A percentile compares a stretch with the other conserved stretches of the same genome.
Conservation (phyloP, 2,329 filamentous ascomycete genomes). For the Botryotinia narcissicola region DNA sequence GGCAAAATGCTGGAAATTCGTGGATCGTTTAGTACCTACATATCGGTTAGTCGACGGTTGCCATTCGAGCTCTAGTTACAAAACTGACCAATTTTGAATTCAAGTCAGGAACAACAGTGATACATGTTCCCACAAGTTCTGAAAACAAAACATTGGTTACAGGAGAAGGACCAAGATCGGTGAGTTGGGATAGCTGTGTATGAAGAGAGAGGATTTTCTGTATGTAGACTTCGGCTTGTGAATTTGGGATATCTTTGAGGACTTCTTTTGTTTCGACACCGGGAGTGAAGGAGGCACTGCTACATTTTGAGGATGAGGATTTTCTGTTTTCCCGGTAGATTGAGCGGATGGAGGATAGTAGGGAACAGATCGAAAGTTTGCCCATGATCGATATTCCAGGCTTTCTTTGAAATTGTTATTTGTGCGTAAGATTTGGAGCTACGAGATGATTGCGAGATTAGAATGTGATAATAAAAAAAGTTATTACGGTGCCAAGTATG, state of each 20-base stretch:
- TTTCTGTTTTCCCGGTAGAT: background rate
- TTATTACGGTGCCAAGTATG: background rate
- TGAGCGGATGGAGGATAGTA: background rate
- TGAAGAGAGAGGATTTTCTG: conserved; percentile 18
- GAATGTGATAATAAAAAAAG: background rate
- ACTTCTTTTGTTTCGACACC: background rate
- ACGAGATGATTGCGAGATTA: background rate
- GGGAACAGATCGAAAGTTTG: background rate
- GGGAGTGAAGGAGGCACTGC: background rate
- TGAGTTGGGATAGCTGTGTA: conserved; percentile 10
- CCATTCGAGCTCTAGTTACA: background rate
- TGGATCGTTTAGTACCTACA: conserved; percentile 40
- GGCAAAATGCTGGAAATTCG: conserved; percentile 39
- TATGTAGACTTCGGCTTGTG: conserved; percentile 16
- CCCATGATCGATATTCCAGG: background rate
- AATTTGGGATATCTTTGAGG: background rate
- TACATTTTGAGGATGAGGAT: background rate
- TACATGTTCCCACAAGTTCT: conserved; percentile 41
- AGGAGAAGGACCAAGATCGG: conserved; percentile 37
- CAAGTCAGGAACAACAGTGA: conserved; percentile 18
- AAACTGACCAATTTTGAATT: conserved; percentile 2
- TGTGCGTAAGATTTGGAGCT: background rate
- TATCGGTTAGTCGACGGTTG: background rate
- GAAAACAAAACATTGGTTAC: conserved; percentile 41
- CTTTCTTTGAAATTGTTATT: background rate